Evolutionary conservation across 768 basidiomycete species (phyloP).

Genomic region (Naematelia encephala): DNA sequence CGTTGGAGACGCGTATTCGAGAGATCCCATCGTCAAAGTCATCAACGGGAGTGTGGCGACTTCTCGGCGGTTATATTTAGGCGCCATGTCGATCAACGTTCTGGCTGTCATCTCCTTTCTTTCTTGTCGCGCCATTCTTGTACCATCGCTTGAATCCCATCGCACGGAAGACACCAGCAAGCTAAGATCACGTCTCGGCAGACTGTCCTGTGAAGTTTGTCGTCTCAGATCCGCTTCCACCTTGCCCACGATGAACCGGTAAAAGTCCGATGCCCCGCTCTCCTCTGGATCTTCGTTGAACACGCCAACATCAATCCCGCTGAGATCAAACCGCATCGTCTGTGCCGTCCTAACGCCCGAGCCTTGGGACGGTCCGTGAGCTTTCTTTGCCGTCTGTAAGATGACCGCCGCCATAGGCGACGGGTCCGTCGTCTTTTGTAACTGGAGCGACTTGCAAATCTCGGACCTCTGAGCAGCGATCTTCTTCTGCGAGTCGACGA

Average conservation of each 20-base stretch:
- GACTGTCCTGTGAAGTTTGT: conserved; percentile 11
- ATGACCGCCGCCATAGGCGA: conserved; percentile 39
- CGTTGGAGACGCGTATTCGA: conserved; percentile 22
- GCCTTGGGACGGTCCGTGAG: conserved; percentile 5
- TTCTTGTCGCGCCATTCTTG: conserved; percentile 17
- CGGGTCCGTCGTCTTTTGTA: conserved; percentile 29
- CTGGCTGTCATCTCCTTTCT: conserved; percentile 19
- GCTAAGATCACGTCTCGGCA: conserved; percentile 28
- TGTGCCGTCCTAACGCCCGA: conserved; percentile 26
- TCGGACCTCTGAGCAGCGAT: conserved; percentile 40
- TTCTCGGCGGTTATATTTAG: conserved; percentile 20
- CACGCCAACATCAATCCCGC: conserved; percentile 39
- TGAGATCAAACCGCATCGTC: conserved; percentile 35
- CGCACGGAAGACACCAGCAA: conserved; percentile 19
- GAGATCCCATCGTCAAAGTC: conserved; percentile 40
- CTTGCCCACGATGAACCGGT: conserved; percentile 36
- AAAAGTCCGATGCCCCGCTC: conserved; percentile 29
- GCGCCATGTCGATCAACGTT: conserved; percentile 28
- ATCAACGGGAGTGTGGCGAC: conserved; percentile 34
- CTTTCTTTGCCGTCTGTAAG: conserved; percentile 35
- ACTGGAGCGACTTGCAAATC: conserved; percentile 28
- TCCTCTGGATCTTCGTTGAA: conserved; percentile 35
- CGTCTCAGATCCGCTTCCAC: conserved; percentile 33
- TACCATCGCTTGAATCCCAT: conserved; percentile 31
- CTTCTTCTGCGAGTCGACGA: conserved; percentile 28